These are phyloP conservation scores for Musa troglodytarum DNA, from an alignment of 176 grass and related monocot species.

Conservation along the genomic window DNA sequence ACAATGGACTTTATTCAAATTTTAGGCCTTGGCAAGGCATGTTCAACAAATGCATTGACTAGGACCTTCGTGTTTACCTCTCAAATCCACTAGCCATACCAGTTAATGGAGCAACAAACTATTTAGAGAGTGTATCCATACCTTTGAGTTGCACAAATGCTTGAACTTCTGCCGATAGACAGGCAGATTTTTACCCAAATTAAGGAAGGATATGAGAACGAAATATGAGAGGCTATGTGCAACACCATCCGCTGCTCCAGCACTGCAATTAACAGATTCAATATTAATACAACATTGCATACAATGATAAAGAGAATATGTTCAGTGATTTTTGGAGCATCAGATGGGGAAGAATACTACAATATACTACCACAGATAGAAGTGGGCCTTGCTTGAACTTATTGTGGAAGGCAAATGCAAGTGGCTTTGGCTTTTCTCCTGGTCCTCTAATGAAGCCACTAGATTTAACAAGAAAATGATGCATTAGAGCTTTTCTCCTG, in stretches of 20 bases:
- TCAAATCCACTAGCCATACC: too few relatives aligned
- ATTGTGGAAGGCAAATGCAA: constrained; percentile 82
- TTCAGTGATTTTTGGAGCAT: too few relatives aligned
- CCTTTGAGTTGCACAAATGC: too few relatives aligned
- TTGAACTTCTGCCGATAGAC: not conserved
- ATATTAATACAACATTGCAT: not conserved
- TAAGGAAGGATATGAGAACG: constrained; percentile 36
- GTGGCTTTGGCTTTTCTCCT: constrained; percentile 68
- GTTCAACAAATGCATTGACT: too few relatives aligned
- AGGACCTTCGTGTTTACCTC: too few relatives aligned
- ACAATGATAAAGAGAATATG: not conserved
- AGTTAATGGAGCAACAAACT: too few relatives aligned
- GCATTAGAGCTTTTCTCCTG: constrained; percentile 72
- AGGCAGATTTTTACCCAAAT: constrained; percentile 16
- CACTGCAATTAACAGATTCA: constrained; percentile 43
- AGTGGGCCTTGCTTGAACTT: constrained; percentile 91
- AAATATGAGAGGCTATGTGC: constrained; percentile 87
- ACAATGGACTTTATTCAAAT: too few relatives aligned
- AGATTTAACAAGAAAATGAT: constrained; percentile 22
- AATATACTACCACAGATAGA: constrained; percentile 69
- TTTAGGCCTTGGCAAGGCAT: too few relatives aligned
- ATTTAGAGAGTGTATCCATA: too few relatives aligned
- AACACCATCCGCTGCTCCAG: constrained; percentile 89
- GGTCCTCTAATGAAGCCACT: constrained; percentile 97
- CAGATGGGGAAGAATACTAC: too few relatives aligned